These are phyloP conservation scores for Triangularia verruculosa DNA, from an alignment of 2,329 filamentous ascomycete species.

Conservation along the genomic window DNA sequence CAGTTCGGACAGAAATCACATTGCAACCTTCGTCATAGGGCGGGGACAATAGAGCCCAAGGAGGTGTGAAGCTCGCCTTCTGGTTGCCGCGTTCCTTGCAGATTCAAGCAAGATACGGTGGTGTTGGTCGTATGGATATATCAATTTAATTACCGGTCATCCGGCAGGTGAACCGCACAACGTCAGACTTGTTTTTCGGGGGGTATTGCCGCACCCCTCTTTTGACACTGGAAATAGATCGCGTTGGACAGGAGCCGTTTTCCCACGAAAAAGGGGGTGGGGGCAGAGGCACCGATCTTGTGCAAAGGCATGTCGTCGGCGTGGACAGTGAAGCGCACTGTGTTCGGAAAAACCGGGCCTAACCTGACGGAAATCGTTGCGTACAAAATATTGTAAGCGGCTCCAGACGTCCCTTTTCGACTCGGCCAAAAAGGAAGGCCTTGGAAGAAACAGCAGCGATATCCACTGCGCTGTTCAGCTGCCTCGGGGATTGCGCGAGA, in stretches of 20 bases:
- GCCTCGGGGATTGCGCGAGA: not conserved
- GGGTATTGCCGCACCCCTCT: not conserved
- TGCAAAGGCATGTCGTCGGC: not conserved
- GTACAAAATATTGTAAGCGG: conserved; percentile 7
- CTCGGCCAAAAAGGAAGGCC: not conserved
- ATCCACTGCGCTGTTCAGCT: not conserved
- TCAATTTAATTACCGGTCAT: not conserved
- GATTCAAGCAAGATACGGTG: not conserved
- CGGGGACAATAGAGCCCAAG: not conserved
- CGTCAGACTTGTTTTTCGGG: not conserved
- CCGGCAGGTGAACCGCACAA: not conserved
- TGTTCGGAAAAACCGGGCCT: conserved; percentile 27
- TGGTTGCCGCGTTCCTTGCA: not conserved
- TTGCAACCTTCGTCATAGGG: not conserved
- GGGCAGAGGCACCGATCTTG: not conserved
- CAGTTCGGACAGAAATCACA: not conserved
- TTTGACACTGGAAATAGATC: not conserved
- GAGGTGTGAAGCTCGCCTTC: not conserved
- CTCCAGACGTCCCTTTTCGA: not conserved
- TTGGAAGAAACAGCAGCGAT: not conserved
- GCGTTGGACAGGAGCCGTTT: not conserved
- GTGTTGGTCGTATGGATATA: not conserved
- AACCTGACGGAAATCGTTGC: not conserved
- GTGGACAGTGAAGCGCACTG: conserved; percentile 20
- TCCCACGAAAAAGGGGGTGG: not conserved